Conservation (phyloP, 2,329 filamentous ascomycete species). For the Hypoxylon rubiginosum region DNA sequence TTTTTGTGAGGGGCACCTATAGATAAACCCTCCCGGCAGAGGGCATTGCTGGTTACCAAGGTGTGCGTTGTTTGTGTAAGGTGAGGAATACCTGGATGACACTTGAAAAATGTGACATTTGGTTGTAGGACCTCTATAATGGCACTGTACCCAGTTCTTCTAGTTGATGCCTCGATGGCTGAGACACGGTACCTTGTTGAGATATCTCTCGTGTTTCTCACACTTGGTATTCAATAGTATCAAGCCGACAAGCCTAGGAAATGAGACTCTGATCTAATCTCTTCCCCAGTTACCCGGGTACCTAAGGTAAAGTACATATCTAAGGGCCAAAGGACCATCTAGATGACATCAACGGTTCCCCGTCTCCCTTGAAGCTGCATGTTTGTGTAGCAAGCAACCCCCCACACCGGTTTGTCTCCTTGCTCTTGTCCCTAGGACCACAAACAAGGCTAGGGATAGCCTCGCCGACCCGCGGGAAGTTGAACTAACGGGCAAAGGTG, state of each 20-base stretch:
- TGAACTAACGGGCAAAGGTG: background rate
- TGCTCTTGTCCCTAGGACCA: background rate
- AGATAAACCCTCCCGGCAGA: background rate
- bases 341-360: background rate
- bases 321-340: background rate
- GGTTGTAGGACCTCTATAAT: background rate
- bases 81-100: background rate
- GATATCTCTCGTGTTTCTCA: background rate
- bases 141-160: conserved; percentile 7
- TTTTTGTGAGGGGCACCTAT: background rate
- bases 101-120: background rate
- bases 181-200: background rate
- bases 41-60: background rate
- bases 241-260: background rate
- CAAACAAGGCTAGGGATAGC: background rate
- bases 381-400: background rate
- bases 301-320: background rate
- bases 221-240: background rate
- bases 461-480: background rate
- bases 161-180: background rate
- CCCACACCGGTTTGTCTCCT: background rate
- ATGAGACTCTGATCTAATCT: background rate
- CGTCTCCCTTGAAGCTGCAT: background rate
- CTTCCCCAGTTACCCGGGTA: background rate
- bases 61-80: background rate